Percentiles rank a stretch among this genome's conserved stretches.
phyloP scores from a whole-genome alignment of 1,139 yeast species.

The Blastobotrys ciferrii region DNA sequence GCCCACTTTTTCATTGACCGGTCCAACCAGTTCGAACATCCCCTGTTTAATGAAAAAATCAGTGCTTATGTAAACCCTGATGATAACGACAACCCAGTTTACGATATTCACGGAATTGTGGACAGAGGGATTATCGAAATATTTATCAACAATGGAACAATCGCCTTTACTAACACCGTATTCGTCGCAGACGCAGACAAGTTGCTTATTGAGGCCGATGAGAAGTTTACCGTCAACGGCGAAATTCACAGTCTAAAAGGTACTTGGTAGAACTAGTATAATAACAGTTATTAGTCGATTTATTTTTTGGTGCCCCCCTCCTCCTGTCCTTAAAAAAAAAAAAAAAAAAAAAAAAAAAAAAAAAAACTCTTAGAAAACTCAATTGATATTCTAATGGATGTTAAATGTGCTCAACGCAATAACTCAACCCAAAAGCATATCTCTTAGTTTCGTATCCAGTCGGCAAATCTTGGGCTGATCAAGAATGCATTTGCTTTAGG shows the following conservation, averaged over 20 bases:
- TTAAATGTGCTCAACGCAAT: too few species aligned
- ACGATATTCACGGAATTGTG: conserved; percentile 33
- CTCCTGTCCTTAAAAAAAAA: too few species aligned
- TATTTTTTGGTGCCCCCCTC: too few species aligned
- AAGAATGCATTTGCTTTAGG: too few species aligned
- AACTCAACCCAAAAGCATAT: too few species aligned
- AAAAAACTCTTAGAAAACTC: too few species aligned
- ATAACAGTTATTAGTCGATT: too few species aligned
- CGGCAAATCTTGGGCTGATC: too few species aligned
- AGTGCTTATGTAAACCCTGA: conserved; percentile 22
- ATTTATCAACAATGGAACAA: conserved; percentile 31
- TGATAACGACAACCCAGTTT: conserved; percentile 13
- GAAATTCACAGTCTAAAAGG: background rate
- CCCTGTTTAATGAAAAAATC: conserved; percentile 25
- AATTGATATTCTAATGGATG: too few species aligned
- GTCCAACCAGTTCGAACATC: conserved; percentile 21
- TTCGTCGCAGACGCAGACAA: conserved; percentile 18
- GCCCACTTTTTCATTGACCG: conserved; percentile 2
- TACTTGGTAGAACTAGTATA: background rate
- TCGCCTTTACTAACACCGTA: conserved; percentile 31
- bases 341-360: too few species aligned
- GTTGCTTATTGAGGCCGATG: background rate
- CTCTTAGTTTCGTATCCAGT: too few species aligned
- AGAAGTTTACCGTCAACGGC: background rate
- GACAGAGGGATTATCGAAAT: conserved; percentile 35